Conservation (phyloP, 164 flowering plant species). For the Cinnamomum micranthum region DNA sequence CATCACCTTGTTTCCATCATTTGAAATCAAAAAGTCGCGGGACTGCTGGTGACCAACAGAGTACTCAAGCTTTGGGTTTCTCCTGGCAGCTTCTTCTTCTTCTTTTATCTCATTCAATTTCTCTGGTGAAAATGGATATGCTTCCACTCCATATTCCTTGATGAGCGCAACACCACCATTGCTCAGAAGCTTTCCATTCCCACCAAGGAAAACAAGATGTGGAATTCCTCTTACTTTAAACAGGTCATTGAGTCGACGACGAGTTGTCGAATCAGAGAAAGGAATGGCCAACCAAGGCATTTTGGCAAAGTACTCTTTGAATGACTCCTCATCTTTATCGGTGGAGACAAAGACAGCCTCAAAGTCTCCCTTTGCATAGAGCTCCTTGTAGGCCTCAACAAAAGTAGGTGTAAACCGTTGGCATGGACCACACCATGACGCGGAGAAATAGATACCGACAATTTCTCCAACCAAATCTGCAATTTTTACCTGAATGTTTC, state of each 20-base stretch:
- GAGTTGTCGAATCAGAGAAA: conserved; percentile 51
- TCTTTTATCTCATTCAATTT: conserved; percentile 41
- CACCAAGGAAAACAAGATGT: conserved; percentile 51
- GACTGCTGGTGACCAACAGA: conserved; percentile 41
- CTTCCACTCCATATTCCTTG: conserved; percentile 49
- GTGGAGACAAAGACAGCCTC: conserved; percentile 55
- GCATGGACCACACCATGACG: conserved; percentile 66
- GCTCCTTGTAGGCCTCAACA: conserved; percentile 44
- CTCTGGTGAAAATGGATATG: conserved; percentile 52
- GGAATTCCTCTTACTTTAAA: conserved; percentile 59
- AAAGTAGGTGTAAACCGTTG: conserved; percentile 42
- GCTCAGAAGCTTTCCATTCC: conserved; percentile 39
- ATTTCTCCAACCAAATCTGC: conserved; percentile 49
- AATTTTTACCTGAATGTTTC: conserved; percentile 38
- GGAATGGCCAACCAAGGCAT: conserved; percentile 92
- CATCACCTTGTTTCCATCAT: conserved; percentile 38
- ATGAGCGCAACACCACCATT: conserved; percentile 36
- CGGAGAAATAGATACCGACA: conserved; percentile 54
- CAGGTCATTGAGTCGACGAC: conserved; percentile 24
- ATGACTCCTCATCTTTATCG: conserved; percentile 52
- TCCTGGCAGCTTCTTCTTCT: conserved; percentile 47
- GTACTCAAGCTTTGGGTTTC: conserved; percentile 50
- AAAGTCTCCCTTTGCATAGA: conserved; percentile 38
- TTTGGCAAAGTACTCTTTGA: conserved; percentile 49
- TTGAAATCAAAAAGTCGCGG: conserved; percentile 45